These are phyloP conservation scores for Taiozyma sp. DNA, from an alignment of 1,139 yeast genomes.

Conservation along the genomic window DNA sequence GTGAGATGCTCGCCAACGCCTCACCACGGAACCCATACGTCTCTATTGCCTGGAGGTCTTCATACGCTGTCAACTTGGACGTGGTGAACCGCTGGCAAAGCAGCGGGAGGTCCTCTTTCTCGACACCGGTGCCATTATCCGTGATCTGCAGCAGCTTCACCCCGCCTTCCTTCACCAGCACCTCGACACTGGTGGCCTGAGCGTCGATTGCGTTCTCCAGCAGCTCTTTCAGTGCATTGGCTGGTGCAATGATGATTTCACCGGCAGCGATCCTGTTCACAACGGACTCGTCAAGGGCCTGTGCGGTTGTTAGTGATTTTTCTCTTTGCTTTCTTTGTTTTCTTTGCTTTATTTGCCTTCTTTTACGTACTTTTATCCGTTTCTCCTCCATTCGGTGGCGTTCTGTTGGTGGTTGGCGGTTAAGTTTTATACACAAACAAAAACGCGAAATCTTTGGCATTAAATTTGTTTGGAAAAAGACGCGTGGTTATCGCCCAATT, in stretches of 20 bases:
- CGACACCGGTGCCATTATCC: constrained; percentile 79
- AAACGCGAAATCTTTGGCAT: neutral
- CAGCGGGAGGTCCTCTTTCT: constrained; percentile 49
- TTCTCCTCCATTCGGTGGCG: constrained; percentile 1
- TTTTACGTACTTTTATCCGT: constrained; percentile 5
- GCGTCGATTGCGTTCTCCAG: constrained; percentile 83
- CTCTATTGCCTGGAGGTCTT: constrained; percentile 43
- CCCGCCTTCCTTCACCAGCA: constrained; percentile 64
- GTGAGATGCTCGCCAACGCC: constrained; percentile 69
- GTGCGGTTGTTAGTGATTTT: neutral
- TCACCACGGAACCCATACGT: constrained; percentile 85
- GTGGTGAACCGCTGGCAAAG: constrained; percentile 70
- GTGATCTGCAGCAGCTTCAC: constrained; percentile 54
- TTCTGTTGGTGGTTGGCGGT: neutral
- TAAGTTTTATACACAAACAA: neutral
- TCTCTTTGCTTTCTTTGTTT: too few species aligned
- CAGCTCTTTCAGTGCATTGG: constrained; percentile 77
- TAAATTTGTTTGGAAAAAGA: neutral
- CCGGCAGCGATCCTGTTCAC: constrained; percentile 96
- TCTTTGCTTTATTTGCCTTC: too few species aligned
- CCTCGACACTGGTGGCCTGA: constrained; percentile 53
- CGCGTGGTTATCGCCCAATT: neutral
- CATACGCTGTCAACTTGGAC: constrained; percentile 53
- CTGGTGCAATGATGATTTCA: constrained; percentile 90
- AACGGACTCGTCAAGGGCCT: constrained; percentile 53